Conservation (phyloP, 2,329 filamentous ascomycete genomes). For the Hypoxylon sp. region DNA sequence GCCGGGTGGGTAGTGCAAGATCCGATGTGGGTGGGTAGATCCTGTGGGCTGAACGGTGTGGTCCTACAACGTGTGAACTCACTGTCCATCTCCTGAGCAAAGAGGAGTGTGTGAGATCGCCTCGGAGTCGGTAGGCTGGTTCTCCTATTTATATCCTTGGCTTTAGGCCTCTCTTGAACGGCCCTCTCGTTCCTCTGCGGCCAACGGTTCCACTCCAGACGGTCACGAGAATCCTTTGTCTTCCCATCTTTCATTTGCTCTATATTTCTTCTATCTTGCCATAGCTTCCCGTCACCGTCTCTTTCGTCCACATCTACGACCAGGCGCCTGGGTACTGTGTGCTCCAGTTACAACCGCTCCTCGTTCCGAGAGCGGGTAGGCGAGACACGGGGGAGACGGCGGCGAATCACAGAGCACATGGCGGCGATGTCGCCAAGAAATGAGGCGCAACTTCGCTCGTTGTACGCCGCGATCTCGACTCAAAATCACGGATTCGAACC, state of each 20-base stretch:
- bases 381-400: constrained; percentile 33
- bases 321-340: constrained; percentile 28
- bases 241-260: constrained; percentile 7
- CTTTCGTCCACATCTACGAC: constrained; percentile 4
- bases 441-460: constrained; percentile 29
- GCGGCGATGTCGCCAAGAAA: constrained; percentile 32
- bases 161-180: constrained; percentile 1
- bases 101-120: constrained; percentile 6
- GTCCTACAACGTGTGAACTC: constrained; percentile 35
- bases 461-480: constrained; percentile 33
- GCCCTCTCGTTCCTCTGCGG: background rate
- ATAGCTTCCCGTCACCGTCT: constrained; percentile 11
- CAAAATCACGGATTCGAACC: constrained; percentile 16
- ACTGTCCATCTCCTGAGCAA: constrained; percentile 9
- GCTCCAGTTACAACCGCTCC: constrained; percentile 17
- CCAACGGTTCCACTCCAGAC: constrained; percentile 17
- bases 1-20: constrained; percentile 33
- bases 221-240: constrained; percentile 29
- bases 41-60: constrained; percentile 36
- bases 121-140: background rate
- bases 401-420: constrained; percentile 35
- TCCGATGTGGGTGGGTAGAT: constrained; percentile 33
- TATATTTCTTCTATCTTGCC: constrained; percentile 14
- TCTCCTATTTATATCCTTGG: constrained; percentile 21
- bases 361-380: constrained; percentile 36